Evolutionary conservation across 208 protist genomes (phyloP), one percentile per base, ranked within the genome.

Genomic region (Tetramitus jugosus): DNA sequence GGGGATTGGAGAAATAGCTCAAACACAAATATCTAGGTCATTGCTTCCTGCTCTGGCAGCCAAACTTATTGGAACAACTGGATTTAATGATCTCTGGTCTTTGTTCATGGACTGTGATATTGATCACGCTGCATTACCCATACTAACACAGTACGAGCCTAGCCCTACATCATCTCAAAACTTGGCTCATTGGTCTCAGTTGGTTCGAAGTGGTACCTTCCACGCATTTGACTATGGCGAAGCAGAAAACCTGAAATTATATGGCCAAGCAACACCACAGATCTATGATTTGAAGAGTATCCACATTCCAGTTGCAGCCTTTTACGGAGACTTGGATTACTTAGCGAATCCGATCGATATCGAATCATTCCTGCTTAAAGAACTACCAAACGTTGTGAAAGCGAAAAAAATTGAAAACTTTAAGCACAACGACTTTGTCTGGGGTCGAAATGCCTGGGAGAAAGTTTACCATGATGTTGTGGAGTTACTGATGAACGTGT

Each of bases 391-490:
- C n/a, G 6, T 78, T 1, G 60, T 74, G 3, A 33, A 69, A 33
- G 8, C 33, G 7, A 60, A 71, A 10, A 60, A 53, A 60, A 40
- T 75, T 35, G 26, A 46, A n/a, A n/a, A 42, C 42, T 83, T 71
- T 60, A 75, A 43, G 35, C 81, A 83, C 53, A 69, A 81, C 43
- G 81, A 83, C 43, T 83, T 83, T 62, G 68, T 81, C 0, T 83
- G 81, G 81, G 81, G 81, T 23, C 7, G 29, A n/a, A 45, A 52
- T 37, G 81, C 81, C 10, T 10, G 76, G 42, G 23, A 42, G 2
- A 33, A 35, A 23, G 37, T 83, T 35, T 83, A 81, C 65, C 2
- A 8, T 26, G 7, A 72, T 39, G n/a, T 79, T n/a, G n/a, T n/a
- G n/a, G n/a, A n/a, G n/a, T n/a, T n/a, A n/a, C n/a, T n/a, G n/a